A percentile compares a stretch with the other conserved stretches of the same genome.
Evolutionary conservation across 2,329 filamentous ascomycete genomes (phyloP).

Genomic region (Xylariomycetidae sp.): DNA sequence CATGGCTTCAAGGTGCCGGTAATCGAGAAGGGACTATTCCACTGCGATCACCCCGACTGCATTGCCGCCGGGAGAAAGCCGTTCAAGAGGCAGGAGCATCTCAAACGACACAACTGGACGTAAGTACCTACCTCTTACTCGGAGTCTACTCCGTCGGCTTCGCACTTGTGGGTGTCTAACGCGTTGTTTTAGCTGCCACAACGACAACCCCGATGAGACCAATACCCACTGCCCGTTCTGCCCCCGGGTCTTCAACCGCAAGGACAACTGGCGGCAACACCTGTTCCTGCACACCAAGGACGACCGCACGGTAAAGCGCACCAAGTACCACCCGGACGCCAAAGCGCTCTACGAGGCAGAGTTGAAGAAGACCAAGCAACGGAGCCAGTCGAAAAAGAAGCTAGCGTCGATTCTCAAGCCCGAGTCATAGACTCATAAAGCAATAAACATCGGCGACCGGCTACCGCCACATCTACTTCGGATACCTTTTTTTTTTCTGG

Average conservation of each 20-base stretch:
- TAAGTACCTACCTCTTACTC: slow-evolving; percentile 24
- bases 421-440: no score
- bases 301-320: slow-evolving; percentile 26
- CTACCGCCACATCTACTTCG: no score
- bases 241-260: slow-evolving; percentile 27
- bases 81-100: slow-evolving; percentile 48
- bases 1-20: no score
- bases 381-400: slow-evolving; percentile 17
- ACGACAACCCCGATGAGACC: slow-evolving; percentile 16
- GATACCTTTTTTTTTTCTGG: no score
- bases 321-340: slow-evolving; percentile 24
- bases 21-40: slow-evolving; percentile 23
- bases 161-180: no score
- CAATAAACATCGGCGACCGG: no score
- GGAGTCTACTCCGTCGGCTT: no score
- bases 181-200: no score
- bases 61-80: slow-evolving; percentile 28
- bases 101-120: slow-evolving; percentile 50
- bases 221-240: slow-evolving; percentile 19
- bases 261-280: slow-evolving; percentile 33
- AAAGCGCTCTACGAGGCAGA: slow-evolving; percentile 16
- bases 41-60: slow-evolving; percentile 42
- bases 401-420: no score
- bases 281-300: slow-evolving; percentile 30
- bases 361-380: slow-evolving; percentile 17